Evolutionary conservation across 2,329 filamentous ascomycete genomes (phyloP).

Genomic region (Ophiostoma tasmaniense): DNA sequence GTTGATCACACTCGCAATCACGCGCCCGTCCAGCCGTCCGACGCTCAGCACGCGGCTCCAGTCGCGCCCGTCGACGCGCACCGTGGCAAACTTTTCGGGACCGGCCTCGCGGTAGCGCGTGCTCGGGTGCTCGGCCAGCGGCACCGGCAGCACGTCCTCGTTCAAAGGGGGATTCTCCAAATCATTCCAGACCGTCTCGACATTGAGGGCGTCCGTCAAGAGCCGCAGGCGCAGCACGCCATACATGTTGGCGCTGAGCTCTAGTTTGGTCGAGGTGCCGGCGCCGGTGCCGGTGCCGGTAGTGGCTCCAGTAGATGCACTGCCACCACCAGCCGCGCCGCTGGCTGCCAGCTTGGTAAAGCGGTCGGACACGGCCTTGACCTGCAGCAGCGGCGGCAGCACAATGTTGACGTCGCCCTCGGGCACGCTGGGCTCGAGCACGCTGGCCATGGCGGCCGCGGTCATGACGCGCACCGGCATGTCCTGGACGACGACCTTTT

Average conservation of each 20-base stretch:
- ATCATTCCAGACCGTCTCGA: constrained; percentile 76
- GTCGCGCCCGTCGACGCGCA: constrained; percentile 85
- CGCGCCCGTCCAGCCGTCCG: constrained; percentile 75
- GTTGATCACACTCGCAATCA: constrained; percentile 84
- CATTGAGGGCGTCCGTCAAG: constrained; percentile 72
- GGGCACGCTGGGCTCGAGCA: constrained; percentile 83
- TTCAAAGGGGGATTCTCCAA: constrained; percentile 84
- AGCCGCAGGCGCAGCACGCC: constrained; percentile 74
- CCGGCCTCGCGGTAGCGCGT: constrained; percentile 68
- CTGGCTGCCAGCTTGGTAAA: constrained; percentile 75
- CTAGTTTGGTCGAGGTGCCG: constrained; percentile 53
- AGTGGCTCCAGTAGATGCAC: too few relatives aligned
- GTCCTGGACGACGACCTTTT: constrained; percentile 90
- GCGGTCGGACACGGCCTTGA: constrained; percentile 90
- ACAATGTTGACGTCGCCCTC: constrained; percentile 93
- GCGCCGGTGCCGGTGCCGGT: too few relatives aligned
- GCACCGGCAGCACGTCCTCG: constrained; percentile 61
- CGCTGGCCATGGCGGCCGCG: constrained; percentile 74
- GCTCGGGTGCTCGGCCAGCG: constrained; percentile 71
- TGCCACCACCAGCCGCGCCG: constrained; percentile 17
- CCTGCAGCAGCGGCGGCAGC: constrained; percentile 73
- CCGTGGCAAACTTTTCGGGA: constrained; percentile 77
- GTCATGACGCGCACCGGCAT: constrained; percentile 89
- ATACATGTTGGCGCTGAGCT: constrained; percentile 90
- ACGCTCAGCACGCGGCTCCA: constrained; percentile 94